Evolutionary conservation across 2,329 filamentous ascomycete genomes (phyloP), one percentile per base, ranked within the genome.

Genomic region (Arthrobotrys iridis): DNA sequence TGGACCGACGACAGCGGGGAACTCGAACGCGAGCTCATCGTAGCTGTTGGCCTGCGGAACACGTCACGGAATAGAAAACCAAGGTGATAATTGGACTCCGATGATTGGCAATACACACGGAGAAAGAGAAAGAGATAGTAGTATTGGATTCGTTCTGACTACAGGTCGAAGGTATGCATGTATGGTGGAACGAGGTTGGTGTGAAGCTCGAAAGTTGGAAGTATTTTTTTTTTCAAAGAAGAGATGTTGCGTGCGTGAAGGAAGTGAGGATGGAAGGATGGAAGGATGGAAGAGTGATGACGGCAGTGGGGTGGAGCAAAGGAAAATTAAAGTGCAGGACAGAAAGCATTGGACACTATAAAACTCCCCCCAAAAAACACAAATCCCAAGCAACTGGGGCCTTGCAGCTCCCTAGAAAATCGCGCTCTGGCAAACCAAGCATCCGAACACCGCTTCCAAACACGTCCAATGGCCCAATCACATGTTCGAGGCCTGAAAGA

Each of bases 291-390:
- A 41, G 43, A 24, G 62, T 35, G 13, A 74, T 74, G 70, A 74
- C 70, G 70, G 63, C 70, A 62, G 62, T 62, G 62, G 62, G 52
- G 70, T 66, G 66, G 24, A 59, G 62, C 46, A 60, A 65, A 58
- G 55, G 43, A 64, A 50, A 71, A 48, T 48, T 57, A 74, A 74
- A 40, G 68, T 74, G 67, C 55, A 57, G 60, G 68, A 55, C 68
- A 73, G 35, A 65, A 60, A 74, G 60, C 46, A 74, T 74, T 74
- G 70, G 70, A 67, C 68, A 41, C 59, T 66, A 65, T 67, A 74
- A 74, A 74, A 67, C 43, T 45, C 50, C 35, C 41, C 45, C 43
- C 60, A 67, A 66, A 74, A 65, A 64, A 74, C 68, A 65, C 63
- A 65, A n/a, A 50, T 22, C 20, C 60, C 60, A 60, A 60, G 60